These are phyloP conservation scores for Adiantum capillusveneris DNA, from an alignment of 75 land plant genomes.

Conservation along the genomic window DNA sequence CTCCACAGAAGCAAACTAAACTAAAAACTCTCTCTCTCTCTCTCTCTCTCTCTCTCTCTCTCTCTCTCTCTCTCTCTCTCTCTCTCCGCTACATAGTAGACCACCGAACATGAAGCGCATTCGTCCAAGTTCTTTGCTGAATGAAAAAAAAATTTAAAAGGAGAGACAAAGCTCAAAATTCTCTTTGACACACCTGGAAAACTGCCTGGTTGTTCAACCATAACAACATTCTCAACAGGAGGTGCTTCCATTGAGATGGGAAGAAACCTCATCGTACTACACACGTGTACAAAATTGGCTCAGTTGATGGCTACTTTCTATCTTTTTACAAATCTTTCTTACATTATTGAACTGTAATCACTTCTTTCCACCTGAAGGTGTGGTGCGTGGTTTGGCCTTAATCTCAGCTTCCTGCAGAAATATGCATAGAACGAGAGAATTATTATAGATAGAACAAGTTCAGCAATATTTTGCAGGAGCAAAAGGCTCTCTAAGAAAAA, in stretches of 20 bases:
- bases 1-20: no score
- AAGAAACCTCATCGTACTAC: slow-evolving; percentile 7
- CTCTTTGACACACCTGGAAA: slow-evolving; percentile 1
- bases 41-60: no score
- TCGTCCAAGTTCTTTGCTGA: no score
- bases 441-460: no score
- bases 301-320: neutral
- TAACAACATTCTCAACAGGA: neutral
- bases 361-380: slow-evolving; percentile 10
- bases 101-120: no score
- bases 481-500: no score
- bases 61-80: no score
- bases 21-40: no score
- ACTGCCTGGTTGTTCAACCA: neutral
- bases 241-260: slow-evolving; percentile 5
- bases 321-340: neutral
- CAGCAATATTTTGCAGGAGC: no score
- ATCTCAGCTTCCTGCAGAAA: slow-evolving; percentile 3
- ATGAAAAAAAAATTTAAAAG: no score
- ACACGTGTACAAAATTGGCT: slow-evolving; percentile 2
- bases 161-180: no score
- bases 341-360: neutral
- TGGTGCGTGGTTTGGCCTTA: slow-evolving; percentile 3
- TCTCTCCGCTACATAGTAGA: no score
- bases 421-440: neutral